Evolutionary conservation across 192 early-diverging fungal genomes (phyloP).

Genomic region (Backusella tarrabulga): DNA sequence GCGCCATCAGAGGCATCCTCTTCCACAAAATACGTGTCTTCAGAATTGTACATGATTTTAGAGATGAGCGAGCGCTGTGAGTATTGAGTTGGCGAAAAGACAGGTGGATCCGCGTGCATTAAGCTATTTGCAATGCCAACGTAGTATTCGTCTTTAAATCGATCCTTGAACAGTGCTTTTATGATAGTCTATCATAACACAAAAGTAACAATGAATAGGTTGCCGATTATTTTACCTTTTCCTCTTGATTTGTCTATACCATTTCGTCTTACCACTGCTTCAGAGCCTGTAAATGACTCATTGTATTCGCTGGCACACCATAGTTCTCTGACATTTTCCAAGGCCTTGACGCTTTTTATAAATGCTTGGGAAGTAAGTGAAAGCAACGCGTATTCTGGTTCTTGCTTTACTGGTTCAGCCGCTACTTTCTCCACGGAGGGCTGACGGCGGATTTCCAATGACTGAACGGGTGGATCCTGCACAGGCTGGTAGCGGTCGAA

Average conservation of each 20-base stretch:
- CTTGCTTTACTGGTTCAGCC: not conserved
- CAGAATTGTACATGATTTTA: conserved; percentile 36
- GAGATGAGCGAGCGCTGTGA: conserved; percentile 27
- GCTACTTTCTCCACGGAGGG: not conserved
- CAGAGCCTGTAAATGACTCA: conserved; percentile 29
- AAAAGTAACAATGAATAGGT: not conserved
- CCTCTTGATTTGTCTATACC: not conserved
- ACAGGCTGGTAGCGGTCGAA: not conserved
- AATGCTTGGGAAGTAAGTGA: conserved; percentile 18
- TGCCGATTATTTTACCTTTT: not conserved
- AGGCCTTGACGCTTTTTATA: conserved; percentile 1
- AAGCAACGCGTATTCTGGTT: conserved; percentile 19
- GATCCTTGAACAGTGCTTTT: conserved; percentile 14
- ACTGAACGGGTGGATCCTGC: not conserved
- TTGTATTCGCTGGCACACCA: conserved; percentile 26
- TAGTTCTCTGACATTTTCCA: conserved; percentile 20
- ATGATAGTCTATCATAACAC: conserved; percentile 15
- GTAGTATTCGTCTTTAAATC: conserved; percentile 15
- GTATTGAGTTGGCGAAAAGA: conserved; percentile 27
- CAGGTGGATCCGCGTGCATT: conserved; percentile 25
- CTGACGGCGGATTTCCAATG: not conserved
- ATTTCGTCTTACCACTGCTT: conserved; percentile 21
- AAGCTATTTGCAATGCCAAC: conserved; percentile 25
- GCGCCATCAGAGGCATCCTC: conserved; percentile 36
- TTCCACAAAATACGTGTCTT: conserved; percentile 32